Base-by-base conservation (phyloP, 2,329 filamentous ascomycete species). In the Xenosphaeropsis pyriputrescens region DNA sequence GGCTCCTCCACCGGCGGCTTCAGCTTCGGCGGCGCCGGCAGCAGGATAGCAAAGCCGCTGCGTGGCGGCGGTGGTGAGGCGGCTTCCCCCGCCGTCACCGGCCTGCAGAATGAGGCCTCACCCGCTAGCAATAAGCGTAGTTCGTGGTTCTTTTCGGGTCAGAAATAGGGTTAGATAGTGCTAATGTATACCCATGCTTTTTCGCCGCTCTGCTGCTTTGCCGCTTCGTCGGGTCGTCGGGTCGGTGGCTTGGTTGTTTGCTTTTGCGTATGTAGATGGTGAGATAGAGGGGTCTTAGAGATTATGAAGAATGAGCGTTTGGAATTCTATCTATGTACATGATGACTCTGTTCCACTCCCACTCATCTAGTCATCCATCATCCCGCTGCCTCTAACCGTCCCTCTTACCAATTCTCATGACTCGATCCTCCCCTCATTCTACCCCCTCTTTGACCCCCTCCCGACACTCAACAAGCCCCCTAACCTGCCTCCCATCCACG, bases 1-100 rank as follows among this genome's bases (percentile, higher is more conserved):
- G 74, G 75, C 47, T 72, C 76, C 35, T 39, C 61, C 43, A 60
- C 68, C 43, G 74, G 70, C 36, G 75, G 75, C 51, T 89, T 93
- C 58, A 85, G 71, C 61, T 93, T 81, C 50, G 61, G 65, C 44
- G 66, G 62, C 38, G 70, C 68, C 4, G 75, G 75, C 41, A 79
- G 74, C 60, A 66, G 76, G 48, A 81, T 81, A 49, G 76, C 76
- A 38, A 81, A 81, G 59, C 76, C 76, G 14, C 67, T 81, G 30
- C 68, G 76, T 41, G 76, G 76, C 37, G 75, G 75, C 44, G 73
- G 73, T 36, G 69, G 65, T 35, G 62, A 59, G 39, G 51, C 46
- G 8, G 38, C 65, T 35, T 70, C 70, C 45, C 73, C 73, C 8
- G 65, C 70, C 18, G 67, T 79, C 47, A 62, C 68, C 45, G 69